Conservation (phyloP, 2,329 filamentous ascomycete species). For the Paecilomyces sp. region DNA sequence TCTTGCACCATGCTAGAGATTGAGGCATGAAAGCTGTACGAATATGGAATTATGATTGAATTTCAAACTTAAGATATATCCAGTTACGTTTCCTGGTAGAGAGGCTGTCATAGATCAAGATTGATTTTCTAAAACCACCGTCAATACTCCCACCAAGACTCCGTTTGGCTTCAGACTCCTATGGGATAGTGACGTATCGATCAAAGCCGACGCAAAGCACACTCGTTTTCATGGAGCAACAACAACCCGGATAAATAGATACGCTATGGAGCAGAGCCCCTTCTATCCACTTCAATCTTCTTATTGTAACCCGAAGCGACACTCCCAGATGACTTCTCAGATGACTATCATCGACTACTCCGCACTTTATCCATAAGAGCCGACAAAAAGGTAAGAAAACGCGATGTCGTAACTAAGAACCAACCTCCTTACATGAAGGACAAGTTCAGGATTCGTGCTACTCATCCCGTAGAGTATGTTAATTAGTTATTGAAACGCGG, state of each 20-base stretch:
- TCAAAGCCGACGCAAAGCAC: background rate
- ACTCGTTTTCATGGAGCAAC: background rate
- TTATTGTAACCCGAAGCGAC: background rate
- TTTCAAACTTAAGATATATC: no score
- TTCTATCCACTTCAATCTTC: background rate
- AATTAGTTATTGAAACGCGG: background rate
- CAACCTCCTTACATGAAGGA: background rate
- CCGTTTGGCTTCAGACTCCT: no score
- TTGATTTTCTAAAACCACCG: no score
- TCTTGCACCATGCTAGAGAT: no score
- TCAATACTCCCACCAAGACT: no score
- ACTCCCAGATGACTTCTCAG: background rate
- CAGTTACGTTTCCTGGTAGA: no score
- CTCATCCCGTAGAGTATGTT: background rate
- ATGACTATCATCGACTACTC: background rate
- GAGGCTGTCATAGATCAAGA: no score
- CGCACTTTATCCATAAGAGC: background rate
- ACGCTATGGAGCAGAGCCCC: background rate
- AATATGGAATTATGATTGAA: no score
- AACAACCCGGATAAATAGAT: background rate
- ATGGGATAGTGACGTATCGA: background rate
- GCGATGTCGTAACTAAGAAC: background rate
- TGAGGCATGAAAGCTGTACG: no score
- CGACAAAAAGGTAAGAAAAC: no score
- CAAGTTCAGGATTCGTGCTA: background rate